Conservation (phyloP, 176 grass and related monocot genomes). For the Hyparrhenia diplandra region DNA sequence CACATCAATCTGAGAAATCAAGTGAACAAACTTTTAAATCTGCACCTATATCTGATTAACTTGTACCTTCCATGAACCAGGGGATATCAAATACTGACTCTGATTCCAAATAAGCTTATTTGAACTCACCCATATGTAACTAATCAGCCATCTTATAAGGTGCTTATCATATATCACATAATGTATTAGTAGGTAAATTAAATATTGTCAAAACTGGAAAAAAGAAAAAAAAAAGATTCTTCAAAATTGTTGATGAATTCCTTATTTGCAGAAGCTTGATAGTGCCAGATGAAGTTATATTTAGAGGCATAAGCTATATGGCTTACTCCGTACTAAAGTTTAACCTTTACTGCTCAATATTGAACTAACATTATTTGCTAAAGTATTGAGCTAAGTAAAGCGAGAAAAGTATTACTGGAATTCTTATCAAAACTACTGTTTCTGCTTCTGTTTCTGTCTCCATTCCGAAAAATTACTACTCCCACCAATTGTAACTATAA, state of each 20-base stretch:
- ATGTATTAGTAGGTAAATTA: neutral
- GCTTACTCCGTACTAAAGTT: neutral
- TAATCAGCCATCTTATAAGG: neutral
- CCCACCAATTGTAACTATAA: too few species aligned
- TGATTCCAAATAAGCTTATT: neutral
- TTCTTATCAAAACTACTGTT: neutral
- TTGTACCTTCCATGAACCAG: neutral
- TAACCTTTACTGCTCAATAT: too few species aligned
- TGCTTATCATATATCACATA: neutral
- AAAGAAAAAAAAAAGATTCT: neutral
- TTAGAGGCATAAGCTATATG: neutral
- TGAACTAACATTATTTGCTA: neutral
- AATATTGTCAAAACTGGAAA: neutral
- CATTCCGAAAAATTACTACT: too few species aligned
- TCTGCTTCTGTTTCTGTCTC: too few species aligned
- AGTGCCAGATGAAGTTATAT: neutral
- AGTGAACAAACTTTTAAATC: neutral
- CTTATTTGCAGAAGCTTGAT: neutral
- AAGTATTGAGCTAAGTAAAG: neutral
- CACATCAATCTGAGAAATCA: conserved; percentile 37
- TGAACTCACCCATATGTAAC: neutral
- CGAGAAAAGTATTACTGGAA: neutral
- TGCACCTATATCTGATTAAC: neutral
- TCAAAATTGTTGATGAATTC: neutral
- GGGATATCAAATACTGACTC: neutral